Evolutionary conservation across 805 yeast species (phyloP), one percentile per base, ranked within the genome.

Genomic region (Saturnispora kantuleensis): DNA sequence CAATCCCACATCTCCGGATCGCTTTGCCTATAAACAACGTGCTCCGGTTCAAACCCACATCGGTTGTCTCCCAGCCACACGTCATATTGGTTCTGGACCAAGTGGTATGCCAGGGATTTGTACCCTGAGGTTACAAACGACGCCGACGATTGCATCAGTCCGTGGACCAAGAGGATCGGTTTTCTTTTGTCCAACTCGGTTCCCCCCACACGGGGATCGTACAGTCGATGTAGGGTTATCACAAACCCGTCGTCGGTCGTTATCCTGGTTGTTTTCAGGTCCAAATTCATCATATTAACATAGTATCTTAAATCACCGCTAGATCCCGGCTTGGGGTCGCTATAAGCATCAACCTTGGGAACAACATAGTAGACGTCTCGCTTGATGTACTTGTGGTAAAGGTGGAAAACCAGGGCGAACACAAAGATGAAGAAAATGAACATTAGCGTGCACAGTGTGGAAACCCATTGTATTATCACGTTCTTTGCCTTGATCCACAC

Each of bases 21-120:
- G 45, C 55, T 52, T 4, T 64, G 49, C 32, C 68, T 65, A 49
- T 67, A 70, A 46, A 61, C 61, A 47, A 68, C 61, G 65, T 89
- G 95, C 42, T 70, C 65, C 0, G 95, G 84, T 34, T 74, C 68
- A 57, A 89, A 84, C 5, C 96, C 95, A 52, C 96, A 82, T 50
- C 98, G 65, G 57, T 88, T 89, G 56, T 88, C 86, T 1, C 96
- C 96, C 44, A 88, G 59, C 96, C 96, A 88, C 8, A 88, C 87
- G 53, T 88, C 96, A 55, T 71, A 85, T 0, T 93, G 89, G 21
- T 52, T 51, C 16, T 33, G 17, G 33, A 63, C 61, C 41, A 69
- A 69, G 56, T 68, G 71, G 58, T 70, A 76, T 52, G 90, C 93
- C 36, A 93, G 62, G 10, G 95, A 82, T 47, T 82, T 77, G 46